Conservation (phyloP, 2,329 filamentous ascomycete genomes). For the Pseudovirgaria hyperparasitica region DNA sequence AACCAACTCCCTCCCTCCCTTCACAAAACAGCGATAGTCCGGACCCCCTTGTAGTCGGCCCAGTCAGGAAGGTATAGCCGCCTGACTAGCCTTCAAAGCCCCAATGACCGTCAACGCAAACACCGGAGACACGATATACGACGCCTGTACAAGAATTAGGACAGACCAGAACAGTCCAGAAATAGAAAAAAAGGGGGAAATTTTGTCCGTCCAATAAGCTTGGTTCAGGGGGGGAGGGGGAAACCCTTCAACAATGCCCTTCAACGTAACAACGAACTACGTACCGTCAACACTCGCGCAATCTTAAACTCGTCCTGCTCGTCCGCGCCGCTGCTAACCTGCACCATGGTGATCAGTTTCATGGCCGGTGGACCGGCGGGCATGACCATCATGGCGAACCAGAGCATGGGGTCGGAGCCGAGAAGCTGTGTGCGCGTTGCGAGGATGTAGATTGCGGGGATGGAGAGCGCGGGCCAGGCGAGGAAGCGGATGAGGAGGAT, state of each 20-base stretch:
- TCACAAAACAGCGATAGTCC: too few relatives aligned
- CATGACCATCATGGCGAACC: conserved; percentile 53
- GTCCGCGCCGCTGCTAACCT: conserved; percentile 31
- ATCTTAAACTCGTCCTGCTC: conserved; percentile 40
- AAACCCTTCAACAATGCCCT: background rate
- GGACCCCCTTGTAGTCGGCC: too few relatives aligned
- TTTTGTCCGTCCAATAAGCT: background rate
- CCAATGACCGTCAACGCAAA: conserved; percentile 20
- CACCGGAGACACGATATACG: conserved; percentile 17
- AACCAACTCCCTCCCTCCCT: too few relatives aligned
- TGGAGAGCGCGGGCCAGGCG: conserved; percentile 19
- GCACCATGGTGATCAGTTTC: conserved; percentile 39
- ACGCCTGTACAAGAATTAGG: too few relatives aligned
- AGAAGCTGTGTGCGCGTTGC: conserved; percentile 41
- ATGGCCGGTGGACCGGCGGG: conserved; percentile 42
- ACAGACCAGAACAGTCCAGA: background rate
- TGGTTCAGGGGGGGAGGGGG: background rate
- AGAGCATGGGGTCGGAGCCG: conserved; percentile 48
- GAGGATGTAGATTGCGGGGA: conserved; percentile 42
- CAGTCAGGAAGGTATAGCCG: too few relatives aligned
- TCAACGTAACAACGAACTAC: too few relatives aligned
- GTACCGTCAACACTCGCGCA: conserved; percentile 38
- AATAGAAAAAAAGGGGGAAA: background rate
- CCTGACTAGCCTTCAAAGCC: conserved; percentile 15
- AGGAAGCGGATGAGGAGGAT: conserved; percentile 16